phyloP scores from a whole-genome alignment of 2,329 filamentous ascomycete genomes.

The Colletotrichum sp. region DNA sequence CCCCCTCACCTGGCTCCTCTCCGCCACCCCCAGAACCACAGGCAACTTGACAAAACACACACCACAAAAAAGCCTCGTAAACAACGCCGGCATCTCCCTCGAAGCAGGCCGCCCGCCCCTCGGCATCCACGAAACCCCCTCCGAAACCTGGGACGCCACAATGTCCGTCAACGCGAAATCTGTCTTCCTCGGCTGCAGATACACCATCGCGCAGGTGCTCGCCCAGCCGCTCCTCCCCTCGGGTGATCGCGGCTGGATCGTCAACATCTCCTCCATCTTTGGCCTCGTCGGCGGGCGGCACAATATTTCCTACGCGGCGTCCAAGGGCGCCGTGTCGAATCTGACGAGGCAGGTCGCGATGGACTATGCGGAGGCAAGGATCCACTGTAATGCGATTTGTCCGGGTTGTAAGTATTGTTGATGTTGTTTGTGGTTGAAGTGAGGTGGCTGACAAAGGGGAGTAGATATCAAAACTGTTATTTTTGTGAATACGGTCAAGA shows the following conservation, averaged over 20 bases:
- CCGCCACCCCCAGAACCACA: background rate
- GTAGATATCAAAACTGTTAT: background rate
- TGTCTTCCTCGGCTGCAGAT: slow-evolving; percentile 47
- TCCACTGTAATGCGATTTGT: slow-evolving; percentile 59
- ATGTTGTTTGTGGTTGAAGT: background rate
- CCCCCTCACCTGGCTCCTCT: background rate
- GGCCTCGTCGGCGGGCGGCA: slow-evolving; percentile 37
- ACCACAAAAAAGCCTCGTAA: slow-evolving; percentile 38
- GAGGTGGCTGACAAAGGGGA: background rate
- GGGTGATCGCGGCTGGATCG: slow-evolving; percentile 52
- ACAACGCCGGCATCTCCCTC: slow-evolving; percentile 50
- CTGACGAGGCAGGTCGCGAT: slow-evolving; percentile 51
- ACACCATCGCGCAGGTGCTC: slow-evolving; percentile 52
- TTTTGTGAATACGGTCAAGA: background rate
- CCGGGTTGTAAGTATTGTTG: slow-evolving; percentile 43
- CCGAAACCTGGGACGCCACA: slow-evolving; percentile 47
- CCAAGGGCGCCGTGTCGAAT: slow-evolving; percentile 54
- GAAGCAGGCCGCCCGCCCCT: slow-evolving; percentile 34
- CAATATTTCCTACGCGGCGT: slow-evolving; percentile 44
- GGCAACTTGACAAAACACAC: slow-evolving; percentile 37
- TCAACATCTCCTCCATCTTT: slow-evolving; percentile 50
- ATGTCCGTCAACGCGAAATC: slow-evolving; percentile 41
- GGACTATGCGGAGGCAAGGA: slow-evolving; percentile 50
- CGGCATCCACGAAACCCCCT: slow-evolving; percentile 49
- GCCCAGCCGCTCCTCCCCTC: slow-evolving; percentile 41